Evolutionary conservation across 257 asterid species (phyloP).

Genomic region (Marsdenia floribunda): DNA sequence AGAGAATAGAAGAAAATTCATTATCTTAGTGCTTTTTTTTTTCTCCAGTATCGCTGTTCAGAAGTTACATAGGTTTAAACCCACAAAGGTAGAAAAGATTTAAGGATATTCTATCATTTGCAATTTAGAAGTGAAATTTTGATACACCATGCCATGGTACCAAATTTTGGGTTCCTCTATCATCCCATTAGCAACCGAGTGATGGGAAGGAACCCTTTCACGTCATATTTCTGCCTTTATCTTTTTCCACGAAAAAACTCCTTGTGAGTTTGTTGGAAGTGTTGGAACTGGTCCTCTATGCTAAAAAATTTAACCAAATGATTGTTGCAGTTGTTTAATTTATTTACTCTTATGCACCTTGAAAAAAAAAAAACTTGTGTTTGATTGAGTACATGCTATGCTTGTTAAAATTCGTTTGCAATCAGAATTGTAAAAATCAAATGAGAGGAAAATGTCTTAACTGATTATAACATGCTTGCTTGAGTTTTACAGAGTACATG

Average conservation of each 20-base stretch:
- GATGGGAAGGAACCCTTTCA: background rate
- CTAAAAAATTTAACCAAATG: background rate
- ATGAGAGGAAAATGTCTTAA: too few species aligned
- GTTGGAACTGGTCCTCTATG: background rate
- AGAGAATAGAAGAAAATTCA: background rate
- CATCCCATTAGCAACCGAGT: background rate
- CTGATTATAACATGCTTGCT: too few species aligned
- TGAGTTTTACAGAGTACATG: background rate
- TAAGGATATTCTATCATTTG: background rate
- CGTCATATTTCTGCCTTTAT: background rate
- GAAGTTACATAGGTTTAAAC: background rate
- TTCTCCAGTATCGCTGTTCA: background rate
- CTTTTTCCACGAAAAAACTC: background rate
- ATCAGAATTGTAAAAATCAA: too few species aligned
- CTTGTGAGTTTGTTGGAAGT: background rate
- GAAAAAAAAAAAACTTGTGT: background rate
- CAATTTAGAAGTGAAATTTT: background rate
- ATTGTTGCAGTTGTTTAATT: background rate
- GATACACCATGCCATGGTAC: background rate
- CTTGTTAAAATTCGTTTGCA: background rate
- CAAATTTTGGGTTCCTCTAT: background rate
- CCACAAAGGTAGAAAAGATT: background rate
- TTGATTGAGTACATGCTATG: background rate
- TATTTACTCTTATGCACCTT: background rate
- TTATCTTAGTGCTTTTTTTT: background rate